Conservation (phyloP, 2,329 filamentous ascomycete species). For the Aspergillus awamori region DNA sequence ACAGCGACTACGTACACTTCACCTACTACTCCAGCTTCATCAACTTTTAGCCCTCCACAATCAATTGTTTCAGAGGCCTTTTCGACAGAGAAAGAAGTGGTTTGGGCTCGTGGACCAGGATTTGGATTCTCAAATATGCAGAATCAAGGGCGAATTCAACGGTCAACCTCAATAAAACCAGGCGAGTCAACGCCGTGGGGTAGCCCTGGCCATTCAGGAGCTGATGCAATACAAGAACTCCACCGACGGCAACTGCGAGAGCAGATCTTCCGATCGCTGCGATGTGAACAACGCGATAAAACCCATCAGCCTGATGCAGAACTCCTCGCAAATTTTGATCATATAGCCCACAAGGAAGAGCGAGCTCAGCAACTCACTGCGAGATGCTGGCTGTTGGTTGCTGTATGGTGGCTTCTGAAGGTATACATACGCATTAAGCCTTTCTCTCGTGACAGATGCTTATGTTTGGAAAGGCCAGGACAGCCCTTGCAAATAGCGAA, state of each 20-base stretch:
- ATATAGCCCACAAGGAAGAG: constrained; percentile 25
- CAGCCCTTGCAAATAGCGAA: constrained; percentile 27
- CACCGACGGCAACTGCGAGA: constrained; percentile 29
- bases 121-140: not conserved
- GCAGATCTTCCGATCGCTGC: constrained; percentile 28
- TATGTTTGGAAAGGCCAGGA: constrained; percentile 23
- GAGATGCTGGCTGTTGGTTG: constrained; percentile 35
- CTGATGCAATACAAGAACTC: constrained; percentile 27
- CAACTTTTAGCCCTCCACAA: constrained; percentile 2
- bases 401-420: constrained; percentile 39
- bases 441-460: not conserved
- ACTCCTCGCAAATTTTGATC: constrained; percentile 23
- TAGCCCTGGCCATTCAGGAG: not conserved
- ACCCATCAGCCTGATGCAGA: constrained; percentile 29
- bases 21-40: constrained; percentile 9
- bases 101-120: constrained; percentile 1
- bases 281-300: constrained; percentile 31
- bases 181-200: not conserved
- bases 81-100: constrained; percentile 5
- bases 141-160: not conserved
- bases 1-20: constrained; percentile 13
- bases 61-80: not conserved
- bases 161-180: not conserved
- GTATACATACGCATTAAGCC: constrained; percentile 11
- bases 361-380: constrained; percentile 27